A percentile compares a stretch with the other conserved stretches of the same genome.
Evolutionary conservation across 257 asterid species (phyloP).

Genomic region (Solanum ossicruentum): DNA sequence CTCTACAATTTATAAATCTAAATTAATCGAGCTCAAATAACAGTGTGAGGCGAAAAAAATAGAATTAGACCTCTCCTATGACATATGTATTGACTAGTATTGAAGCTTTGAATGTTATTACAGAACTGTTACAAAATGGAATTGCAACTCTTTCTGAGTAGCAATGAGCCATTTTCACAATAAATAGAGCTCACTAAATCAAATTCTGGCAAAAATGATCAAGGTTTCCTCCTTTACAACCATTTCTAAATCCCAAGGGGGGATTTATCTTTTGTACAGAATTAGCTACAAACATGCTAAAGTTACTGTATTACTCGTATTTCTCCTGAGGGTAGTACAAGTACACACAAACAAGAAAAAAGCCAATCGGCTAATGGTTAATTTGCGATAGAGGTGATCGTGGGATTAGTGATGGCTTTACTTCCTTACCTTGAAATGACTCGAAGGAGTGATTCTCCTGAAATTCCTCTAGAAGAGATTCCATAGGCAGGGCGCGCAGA

Average conservation of each 20-base stretch:
- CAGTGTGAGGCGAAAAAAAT: no score
- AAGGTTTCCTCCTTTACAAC: background rate
- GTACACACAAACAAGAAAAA: slow-evolving; percentile 2
- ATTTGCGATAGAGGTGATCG: slow-evolving; percentile 69
- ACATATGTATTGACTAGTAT: background rate
- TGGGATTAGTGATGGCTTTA: slow-evolving; percentile 34
- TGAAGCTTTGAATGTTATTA: background rate
- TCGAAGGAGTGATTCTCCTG: slow-evolving; percentile 42
- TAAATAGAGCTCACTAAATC: background rate
- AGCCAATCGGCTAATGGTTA: slow-evolving; percentile 18
- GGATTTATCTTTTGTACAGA: background rate
- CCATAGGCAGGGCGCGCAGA: slow-evolving; percentile 66
- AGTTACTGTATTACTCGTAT: background rate
- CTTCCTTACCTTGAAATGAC: slow-evolving; percentile 35
- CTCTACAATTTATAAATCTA: no score
- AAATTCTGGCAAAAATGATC: background rate
- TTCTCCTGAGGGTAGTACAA: background rate
- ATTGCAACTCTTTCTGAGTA: background rate
- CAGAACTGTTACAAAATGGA: background rate
- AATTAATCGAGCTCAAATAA: no score
- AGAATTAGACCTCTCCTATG: no score
- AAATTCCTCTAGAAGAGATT: slow-evolving; percentile 55
- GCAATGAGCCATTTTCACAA: background rate
- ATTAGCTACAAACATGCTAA: background rate
- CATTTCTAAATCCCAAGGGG: background rate